Evolutionary conservation across 106 monocot genomes (phyloP), one percentile per base, ranked within the genome.

Genomic region (Acanthochlamys bracteata): DNA sequence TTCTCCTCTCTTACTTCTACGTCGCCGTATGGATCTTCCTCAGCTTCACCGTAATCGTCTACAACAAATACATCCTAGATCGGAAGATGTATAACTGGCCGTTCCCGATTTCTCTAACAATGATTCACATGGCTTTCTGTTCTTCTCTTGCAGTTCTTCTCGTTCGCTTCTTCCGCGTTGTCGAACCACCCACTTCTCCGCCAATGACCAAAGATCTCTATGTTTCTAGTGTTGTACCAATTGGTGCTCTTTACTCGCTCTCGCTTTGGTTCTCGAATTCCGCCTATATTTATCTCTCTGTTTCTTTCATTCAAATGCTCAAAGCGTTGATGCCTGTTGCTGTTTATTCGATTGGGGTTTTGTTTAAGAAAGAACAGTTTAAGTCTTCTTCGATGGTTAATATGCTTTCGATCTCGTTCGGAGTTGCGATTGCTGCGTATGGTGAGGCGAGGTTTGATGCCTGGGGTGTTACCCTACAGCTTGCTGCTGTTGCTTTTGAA

Each of bases 51-150:
- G 74, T 74, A 1, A 74, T 74, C 39, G 74, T 74, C 17, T 74
- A 74, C 62, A 74, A 74, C 55, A 74, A 74, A 61, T 74, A 68
- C 54, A 74, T 74, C 61, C 53, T 74, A 7, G 68, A 74, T 47
- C 67, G 46, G 17, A 81, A 75, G 74, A 80, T 85, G 76, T 85
- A 85, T 78, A 75, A 73, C 68, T 85, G 85, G 85, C 72, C 85
- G 1, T 85, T 81, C 66, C 81, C 85, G 41, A 78, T 85, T 74
- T 75, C 81, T 15, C 77, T 85, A 23, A 85, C 78, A 65, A 67
- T 85, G 61, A 72, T 85, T 61, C 85, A 85, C 78, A 85, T 85
- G 81, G 64, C 67, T 49, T 85, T 85, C 61, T 78, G 85, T 74
- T 85, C 85, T 63, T 55, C 74, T 61, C 70, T 85, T 25, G 81